phyloP scores from a whole-genome alignment of 2,329 filamentous ascomycete species.

The Arthroderma uncinatum region DNA sequence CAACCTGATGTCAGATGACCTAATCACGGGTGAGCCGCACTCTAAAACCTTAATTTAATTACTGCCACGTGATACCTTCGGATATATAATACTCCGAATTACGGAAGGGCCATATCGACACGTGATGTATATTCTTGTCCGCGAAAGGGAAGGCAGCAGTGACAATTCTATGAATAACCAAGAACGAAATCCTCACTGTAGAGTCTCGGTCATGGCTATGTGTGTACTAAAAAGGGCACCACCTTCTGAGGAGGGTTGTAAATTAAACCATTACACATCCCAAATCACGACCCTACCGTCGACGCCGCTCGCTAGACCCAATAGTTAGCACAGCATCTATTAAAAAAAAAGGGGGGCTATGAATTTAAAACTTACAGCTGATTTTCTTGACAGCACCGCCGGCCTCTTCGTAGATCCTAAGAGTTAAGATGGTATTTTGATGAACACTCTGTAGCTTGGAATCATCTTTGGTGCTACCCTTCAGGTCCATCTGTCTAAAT shows the following conservation, averaged over 20 bases:
- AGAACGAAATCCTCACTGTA: neutral
- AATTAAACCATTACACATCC: conserved; percentile 42
- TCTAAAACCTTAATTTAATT: conserved; percentile 1
- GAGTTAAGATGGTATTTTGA: conserved; percentile 86
- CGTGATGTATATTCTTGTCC: too few relatives aligned
- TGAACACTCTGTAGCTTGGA: conserved; percentile 91
- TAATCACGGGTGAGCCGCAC: conserved; percentile 2
- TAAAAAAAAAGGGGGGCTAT: conserved; percentile 7
- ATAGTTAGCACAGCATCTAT: conserved; percentile 8
- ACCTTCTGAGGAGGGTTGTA: neutral
- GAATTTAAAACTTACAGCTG: conserved; percentile 55
- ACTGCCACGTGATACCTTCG: neutral
- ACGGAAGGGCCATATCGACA: too few relatives aligned
- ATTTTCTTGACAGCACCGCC: conserved; percentile 62
- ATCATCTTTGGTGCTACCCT: conserved; percentile 83
- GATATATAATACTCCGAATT: too few relatives aligned
- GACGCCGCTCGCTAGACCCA: conserved; percentile 60
- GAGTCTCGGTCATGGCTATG: neutral
- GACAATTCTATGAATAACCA: too few relatives aligned
- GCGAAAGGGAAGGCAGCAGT: too few relatives aligned
- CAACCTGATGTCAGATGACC: neutral
- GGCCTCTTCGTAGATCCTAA: conserved; percentile 62
- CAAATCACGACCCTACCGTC: conserved; percentile 75
- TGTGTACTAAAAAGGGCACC: neutral
- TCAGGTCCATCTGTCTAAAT: conserved; percentile 98